Evolutionary conservation across 139 green algal genomes (phyloP).

Genomic region (Ettlia oleoabundans): DNA sequence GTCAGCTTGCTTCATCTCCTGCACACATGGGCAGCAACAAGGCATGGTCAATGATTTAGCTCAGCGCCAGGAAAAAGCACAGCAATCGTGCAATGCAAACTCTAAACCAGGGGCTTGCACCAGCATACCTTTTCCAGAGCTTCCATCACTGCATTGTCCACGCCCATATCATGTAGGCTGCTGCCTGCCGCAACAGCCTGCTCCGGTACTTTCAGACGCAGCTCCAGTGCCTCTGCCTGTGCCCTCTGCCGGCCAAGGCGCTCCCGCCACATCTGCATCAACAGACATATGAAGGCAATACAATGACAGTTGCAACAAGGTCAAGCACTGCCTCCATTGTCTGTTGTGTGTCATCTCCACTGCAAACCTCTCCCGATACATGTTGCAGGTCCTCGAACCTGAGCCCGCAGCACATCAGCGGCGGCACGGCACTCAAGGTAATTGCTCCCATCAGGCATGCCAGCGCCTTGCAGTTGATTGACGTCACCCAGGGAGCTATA

Average conservation of each 20-base stretch:
- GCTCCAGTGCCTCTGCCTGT: neutral
- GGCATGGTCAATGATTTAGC: neutral
- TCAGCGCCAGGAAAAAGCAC: too few species aligned
- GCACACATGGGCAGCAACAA: neutral
- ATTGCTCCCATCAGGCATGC: neutral
- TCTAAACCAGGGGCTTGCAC: neutral
- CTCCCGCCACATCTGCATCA: constrained; percentile 24
- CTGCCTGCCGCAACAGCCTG: neutral
- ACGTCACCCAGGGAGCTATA: neutral
- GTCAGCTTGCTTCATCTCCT: constrained; percentile 1
- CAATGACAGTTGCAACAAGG: neutral
- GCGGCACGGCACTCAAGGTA: too few species aligned
- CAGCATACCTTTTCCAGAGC: neutral
- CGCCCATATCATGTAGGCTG: neutral
- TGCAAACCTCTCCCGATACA: too few species aligned
- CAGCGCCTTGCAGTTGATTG: neutral
- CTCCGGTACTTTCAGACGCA: neutral
- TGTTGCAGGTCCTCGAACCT: too few species aligned
- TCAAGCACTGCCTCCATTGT: neutral
- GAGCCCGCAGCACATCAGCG: too few species aligned
- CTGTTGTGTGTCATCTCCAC: neutral
- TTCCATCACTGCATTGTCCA: neutral
- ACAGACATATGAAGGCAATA: neutral
- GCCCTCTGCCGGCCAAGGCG: constrained; percentile 13
- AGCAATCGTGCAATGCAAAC: neutral